Evolutionary conservation across 225 moss, liverwort and hornwort genomes (phyloP).

Genomic region (Takakia lepidozioides): DNA sequence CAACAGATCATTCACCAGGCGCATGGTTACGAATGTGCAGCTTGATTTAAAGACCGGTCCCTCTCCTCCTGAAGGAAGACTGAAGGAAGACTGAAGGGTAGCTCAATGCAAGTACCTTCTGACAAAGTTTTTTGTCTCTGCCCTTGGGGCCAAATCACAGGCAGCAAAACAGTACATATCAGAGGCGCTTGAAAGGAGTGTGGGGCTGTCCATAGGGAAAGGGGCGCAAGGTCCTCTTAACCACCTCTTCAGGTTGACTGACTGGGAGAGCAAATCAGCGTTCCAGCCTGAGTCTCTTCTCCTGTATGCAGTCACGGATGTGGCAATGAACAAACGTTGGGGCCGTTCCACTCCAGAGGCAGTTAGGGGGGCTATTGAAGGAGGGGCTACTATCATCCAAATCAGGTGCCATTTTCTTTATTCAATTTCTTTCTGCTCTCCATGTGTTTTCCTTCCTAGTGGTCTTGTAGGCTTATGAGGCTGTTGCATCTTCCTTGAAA

Average conservation of each 20-base stretch:
- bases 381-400: conserved; percentile 91
- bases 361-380: conserved; percentile 81
- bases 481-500: too few relatives aligned
- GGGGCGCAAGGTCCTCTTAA: conserved; percentile 87
- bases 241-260: conserved; percentile 55
- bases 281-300: conserved; percentile 70
- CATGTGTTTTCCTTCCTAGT: background rate
- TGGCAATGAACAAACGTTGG: conserved; percentile 82
- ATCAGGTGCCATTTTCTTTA: conserved; percentile 93
- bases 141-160: conserved; percentile 14
- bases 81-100: too few relatives aligned
- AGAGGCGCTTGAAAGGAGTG: conserved; percentile 59
- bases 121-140: background rate
- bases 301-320: conserved; percentile 89
- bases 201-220: conserved; percentile 52
- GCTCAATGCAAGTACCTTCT: background rate
- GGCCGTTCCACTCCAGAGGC: conserved; percentile 83
- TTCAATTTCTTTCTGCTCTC: too few relatives aligned
- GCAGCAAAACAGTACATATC: conserved; percentile 69
- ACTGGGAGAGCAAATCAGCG: conserved; percentile 44
- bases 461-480: too few relatives aligned
- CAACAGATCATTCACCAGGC: too few relatives aligned
- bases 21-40: too few relatives aligned
- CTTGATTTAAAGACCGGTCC: too few relatives aligned
- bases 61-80: too few relatives aligned